Base-by-base conservation (phyloP, 2,329 filamentous ascomycete genomes). In the Pyricularia sp. region DNA sequence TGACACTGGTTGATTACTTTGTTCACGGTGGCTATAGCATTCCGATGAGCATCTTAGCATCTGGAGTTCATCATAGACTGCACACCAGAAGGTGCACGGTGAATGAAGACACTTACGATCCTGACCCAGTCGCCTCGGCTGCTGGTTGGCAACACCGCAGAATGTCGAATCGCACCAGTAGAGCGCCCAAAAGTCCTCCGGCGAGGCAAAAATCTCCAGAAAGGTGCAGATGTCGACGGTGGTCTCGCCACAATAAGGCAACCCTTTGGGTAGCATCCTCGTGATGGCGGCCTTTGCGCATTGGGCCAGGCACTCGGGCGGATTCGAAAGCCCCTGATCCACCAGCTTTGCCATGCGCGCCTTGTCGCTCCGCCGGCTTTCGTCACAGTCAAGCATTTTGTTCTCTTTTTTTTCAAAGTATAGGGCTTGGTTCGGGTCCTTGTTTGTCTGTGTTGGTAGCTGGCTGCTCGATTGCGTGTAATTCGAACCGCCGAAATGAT, bases 101-200 rank as follows among this genome's bases (percentile, higher is more conserved):
- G 30, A 42, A 6, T 59, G 25, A 25, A 9, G 23, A 68, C 33
- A 81, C 81, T 78, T 73, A 83, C 85, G 84, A 73, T 85, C 83
- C 74, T 82, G 79, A 6, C 73, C 73, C 17, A 73, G 69, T 7
- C 73, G 74, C 59, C 70, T 72, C 12, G 36, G 67, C 66, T 72
- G 70, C 28, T 73, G 71, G 63, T 78, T 78, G 70, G 78, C 76
- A 64, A 86, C 82, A 31, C 84, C 84, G 72, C 84, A 87, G 66
- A 78, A 78, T 67, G 78, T 79, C 66, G 80, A 78, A 73, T 86
- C 83, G 74, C 85, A 86, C 74, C 83, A 83, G 73, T 86, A 86
- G 26, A 86, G 76, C 59, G 76, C 73, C 78, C 79, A 81, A 12
- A 86, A 77, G 61, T 77, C 73, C 30, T 73, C 73, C 67, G 74